Percentiles rank a stretch among this genome's conserved stretches.
These are phyloP conservation scores for Ceratocystis diversiconidia DNA, from an alignment of 2,329 filamentous ascomycete genomes.

Conservation along the genomic window DNA sequence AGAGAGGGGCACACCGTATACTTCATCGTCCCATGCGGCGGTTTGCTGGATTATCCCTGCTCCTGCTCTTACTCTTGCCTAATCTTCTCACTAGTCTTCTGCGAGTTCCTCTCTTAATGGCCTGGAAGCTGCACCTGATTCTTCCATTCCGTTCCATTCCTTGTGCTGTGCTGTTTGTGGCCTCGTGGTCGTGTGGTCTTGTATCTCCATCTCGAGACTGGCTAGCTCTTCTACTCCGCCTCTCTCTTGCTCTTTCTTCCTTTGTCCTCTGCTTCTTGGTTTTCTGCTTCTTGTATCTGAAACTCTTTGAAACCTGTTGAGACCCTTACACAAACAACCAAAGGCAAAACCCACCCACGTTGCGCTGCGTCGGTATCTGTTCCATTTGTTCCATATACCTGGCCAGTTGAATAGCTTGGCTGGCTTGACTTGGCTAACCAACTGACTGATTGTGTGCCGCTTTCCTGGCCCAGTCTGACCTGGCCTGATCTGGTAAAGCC, in stretches of 20 bases:
- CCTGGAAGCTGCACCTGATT: too few species aligned
- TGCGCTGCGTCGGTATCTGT: neutral
- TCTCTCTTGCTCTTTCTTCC: neutral
- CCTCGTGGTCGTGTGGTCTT: neutral
- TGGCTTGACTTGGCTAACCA: neutral
- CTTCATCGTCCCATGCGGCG: neutral
- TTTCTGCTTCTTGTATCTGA: neutral
- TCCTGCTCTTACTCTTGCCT: neutral
- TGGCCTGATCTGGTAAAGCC: neutral
- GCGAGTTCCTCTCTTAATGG: neutral
- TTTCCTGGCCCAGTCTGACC: neutral
- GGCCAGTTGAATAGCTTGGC: too few species aligned
- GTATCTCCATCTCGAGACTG: neutral
- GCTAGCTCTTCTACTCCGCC: neutral
- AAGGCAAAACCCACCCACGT: neutral
- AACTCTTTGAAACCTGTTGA: neutral
- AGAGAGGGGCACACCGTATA: neutral
- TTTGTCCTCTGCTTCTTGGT: neutral
- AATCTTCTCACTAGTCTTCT: neutral
- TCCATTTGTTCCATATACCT: too few species aligned
- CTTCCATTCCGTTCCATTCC: too few species aligned
- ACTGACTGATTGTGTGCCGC: neutral
- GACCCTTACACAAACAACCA: conserved; percentile 2
- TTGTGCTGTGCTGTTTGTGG: neutral
- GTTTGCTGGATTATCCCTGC: neutral